Conservation (phyloP, 768 basidiomycete genomes). For the Chalciporus pseudorubinellus region DNA sequence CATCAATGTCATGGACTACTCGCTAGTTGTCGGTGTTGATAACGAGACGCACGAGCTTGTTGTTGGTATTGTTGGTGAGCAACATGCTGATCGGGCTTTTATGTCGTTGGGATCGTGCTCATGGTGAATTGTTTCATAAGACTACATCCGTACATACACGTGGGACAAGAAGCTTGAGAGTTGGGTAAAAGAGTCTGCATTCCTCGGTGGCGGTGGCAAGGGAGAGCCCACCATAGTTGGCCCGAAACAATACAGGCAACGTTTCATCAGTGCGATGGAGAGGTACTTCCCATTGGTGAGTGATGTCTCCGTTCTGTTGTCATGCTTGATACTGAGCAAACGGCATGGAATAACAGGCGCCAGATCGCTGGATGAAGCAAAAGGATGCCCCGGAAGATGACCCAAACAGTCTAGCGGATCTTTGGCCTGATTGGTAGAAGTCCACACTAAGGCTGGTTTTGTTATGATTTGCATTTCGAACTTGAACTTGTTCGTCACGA, state of each 20-base stretch:
- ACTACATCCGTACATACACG: slow-evolving; percentile 93
- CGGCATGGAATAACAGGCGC: slow-evolving; percentile 48
- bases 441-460: neutral
- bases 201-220: slow-evolving; percentile 76
- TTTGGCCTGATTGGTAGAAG: slow-evolving; percentile 63
- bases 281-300: slow-evolving; percentile 82
- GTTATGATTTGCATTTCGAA: slow-evolving; percentile 2
- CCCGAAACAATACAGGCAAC: slow-evolving; percentile 89
- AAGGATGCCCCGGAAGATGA: slow-evolving; percentile 79
- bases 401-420: slow-evolving; percentile 48
- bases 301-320: slow-evolving; percentile 1
- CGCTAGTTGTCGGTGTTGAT: slow-evolving; percentile 94
- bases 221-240: slow-evolving; percentile 97
- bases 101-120: slow-evolving; percentile 5
- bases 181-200: slow-evolving; percentile 95
- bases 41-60: slow-evolving; percentile 86
- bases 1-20: slow-evolving; percentile 98
- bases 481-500: slow-evolving; percentile 1
- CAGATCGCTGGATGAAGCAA: slow-evolving; percentile 91
- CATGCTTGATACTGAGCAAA: slow-evolving; percentile 1
- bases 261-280: slow-evolving; percentile 86
- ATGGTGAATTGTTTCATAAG: slow-evolving; percentile 39
- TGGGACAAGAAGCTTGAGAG: slow-evolving; percentile 99
- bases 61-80: slow-evolving; percentile 92
- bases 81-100: neutral